These are phyloP conservation scores for Boletus sp. DNA, from an alignment of 768 basidiomycete species.

Conservation along the genomic window DNA sequence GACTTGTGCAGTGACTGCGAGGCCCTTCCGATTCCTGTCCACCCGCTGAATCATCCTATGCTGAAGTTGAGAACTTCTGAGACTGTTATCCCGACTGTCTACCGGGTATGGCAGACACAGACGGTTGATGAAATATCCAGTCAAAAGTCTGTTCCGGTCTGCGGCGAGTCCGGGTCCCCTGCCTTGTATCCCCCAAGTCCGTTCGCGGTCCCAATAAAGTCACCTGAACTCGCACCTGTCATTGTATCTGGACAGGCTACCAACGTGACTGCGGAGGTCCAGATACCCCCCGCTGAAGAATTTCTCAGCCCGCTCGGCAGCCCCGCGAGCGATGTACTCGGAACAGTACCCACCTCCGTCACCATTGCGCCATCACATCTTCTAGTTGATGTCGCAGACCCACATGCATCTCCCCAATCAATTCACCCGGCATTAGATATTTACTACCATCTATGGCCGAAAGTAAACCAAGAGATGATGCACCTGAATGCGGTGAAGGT, in stretches of 20 bases:
- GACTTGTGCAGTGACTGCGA: slow-evolving; percentile 82
- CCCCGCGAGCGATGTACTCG: slow-evolving; percentile 7
- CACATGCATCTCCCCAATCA: slow-evolving; percentile 8
- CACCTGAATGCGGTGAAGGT: slow-evolving; percentile 26
- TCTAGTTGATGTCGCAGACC: slow-evolving; percentile 8
- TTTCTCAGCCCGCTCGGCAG: slow-evolving; percentile 26
- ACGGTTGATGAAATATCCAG: background rate
- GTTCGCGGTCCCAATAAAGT: background rate
- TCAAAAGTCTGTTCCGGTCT: background rate
- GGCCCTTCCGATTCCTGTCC: slow-evolving; percentile 72
- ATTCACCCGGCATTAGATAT: slow-evolving; percentile 14
- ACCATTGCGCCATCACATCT: slow-evolving; percentile 3
- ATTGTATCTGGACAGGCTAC: background rate
- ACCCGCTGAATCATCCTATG: slow-evolving; percentile 68
- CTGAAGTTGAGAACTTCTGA: slow-evolving; percentile 66
- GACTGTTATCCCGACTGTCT: slow-evolving; percentile 46
- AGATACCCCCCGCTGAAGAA: slow-evolving; percentile 13
- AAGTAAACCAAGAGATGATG: slow-evolving; percentile 37
- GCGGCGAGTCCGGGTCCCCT: background rate
- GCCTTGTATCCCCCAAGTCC: background rate
- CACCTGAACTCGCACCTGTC: background rate
- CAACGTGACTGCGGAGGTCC: background rate
- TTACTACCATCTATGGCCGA: slow-evolving; percentile 34
- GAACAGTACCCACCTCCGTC: background rate
- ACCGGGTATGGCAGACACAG: slow-evolving; percentile 24